Evolutionary conservation across 129 eudicot species (phyloP), one percentile per base, ranked within the genome.

Genomic region (Tagetes patula): DNA sequence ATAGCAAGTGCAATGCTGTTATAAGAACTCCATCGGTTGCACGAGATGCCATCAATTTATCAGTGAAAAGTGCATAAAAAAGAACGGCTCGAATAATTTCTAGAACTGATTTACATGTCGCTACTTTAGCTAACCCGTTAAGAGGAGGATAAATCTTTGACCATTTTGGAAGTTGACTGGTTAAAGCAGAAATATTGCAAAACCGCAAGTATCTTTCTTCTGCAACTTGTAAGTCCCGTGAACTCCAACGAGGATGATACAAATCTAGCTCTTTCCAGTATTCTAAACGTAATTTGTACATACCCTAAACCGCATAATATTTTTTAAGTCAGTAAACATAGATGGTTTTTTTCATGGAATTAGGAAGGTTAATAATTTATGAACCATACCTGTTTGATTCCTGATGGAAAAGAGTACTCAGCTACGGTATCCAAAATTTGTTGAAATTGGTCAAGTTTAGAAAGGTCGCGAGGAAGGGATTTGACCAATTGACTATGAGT

Each of bases 171-270:
- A 95, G 91, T 78, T 95, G 99, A 80, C 81, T 80, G 49, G 89
- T 84, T 75, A 86, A 67, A 53, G 99, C 97, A 39, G 99, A 95
- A 34, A 82, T 83, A 54, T 87, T 82, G 73, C 99, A 88, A 65
- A 95, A 95, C 30, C 86, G 94, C 72, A 82, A 71, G 78, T 88
- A 91, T 85, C 97, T 83, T 77, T 95, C 99, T 84, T 95, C 99
- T 43, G 97, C 99, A 70, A 87, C 87, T 83, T 95, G 99, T 47
- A 88, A 79, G 56, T 95, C 99, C 80, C 94, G 88, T 13, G 93
- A 83, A 77, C 78, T 91, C 96, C 96, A 90, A 32, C 99, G 96
- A 58, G 97, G 99, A 77, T 95, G 97, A 79, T 95, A 95, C 59
- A 95, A 81, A 75, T 95, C 99, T 45, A 95, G 78, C 73, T 95